Evolutionary conservation across 1,139 yeast species (phyloP).

Genomic region (Magnusiomyces magnusii): DNA sequence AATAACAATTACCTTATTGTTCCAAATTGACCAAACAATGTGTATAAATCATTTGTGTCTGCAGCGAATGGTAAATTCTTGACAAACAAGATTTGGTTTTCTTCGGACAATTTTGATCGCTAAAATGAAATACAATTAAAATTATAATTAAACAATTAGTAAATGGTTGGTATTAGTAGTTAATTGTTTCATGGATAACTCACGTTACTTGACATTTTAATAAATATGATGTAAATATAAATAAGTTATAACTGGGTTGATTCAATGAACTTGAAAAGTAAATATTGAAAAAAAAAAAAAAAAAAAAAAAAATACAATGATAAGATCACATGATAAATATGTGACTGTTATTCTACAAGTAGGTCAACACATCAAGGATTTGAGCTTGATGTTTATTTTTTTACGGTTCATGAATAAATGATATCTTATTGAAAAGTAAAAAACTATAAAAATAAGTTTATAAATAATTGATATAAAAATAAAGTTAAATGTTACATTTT

Average conservation of each 20-base stretch:
- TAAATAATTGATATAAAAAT: too few relatives aligned
- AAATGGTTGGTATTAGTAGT: not conserved
- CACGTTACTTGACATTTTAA: not conserved
- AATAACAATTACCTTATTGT: slow-evolving; percentile 35
- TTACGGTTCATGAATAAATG: too few relatives aligned
- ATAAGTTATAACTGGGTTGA: not conserved
- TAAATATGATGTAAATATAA: not conserved
- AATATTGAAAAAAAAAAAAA: not conserved
- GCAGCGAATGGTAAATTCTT: slow-evolving; percentile 54
- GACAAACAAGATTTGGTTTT: slow-evolving; percentile 38
- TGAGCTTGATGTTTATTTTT: too few relatives aligned
- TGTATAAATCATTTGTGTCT: slow-evolving; percentile 43
- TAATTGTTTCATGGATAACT: not conserved
- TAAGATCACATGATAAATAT: not conserved
- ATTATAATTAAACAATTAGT: not conserved
- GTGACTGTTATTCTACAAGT: not conserved
- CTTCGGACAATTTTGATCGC: slow-evolving; percentile 13
- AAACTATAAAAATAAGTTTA: too few relatives aligned
- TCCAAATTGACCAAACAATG: slow-evolving; percentile 51
- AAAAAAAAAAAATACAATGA: not conserved
- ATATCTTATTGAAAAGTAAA: too few relatives aligned
- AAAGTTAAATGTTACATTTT: too few relatives aligned
- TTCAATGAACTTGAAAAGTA: not conserved
- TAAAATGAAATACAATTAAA: not conserved
- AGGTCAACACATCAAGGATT: too few relatives aligned